Evolutionary conservation across 768 basidiomycete genomes (phyloP).

Genomic region (Podaxis sp.): DNA sequence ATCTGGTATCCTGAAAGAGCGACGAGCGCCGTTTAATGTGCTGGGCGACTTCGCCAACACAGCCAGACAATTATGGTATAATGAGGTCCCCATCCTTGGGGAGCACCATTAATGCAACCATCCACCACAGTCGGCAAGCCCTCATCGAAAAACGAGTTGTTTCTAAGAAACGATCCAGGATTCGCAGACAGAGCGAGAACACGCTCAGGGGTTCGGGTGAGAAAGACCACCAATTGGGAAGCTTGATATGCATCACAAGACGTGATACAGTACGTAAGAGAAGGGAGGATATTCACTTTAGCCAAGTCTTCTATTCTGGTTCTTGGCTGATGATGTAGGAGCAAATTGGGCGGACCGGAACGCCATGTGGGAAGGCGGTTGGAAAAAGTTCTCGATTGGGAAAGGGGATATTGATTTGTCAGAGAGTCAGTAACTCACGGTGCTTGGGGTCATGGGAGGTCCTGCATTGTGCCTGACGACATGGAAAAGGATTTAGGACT

Average conservation of each 20-base stretch:
- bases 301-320: background rate
- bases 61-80: constrained; percentile 4
- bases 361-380: background rate
- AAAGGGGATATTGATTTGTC: background rate
- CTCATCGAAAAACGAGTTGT: constrained; percentile 2
- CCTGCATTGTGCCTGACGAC: constrained; percentile 7
- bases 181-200: background rate
- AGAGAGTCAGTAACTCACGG: background rate
- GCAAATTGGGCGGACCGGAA: background rate
- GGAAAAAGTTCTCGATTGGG: background rate
- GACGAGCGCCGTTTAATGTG: background rate
- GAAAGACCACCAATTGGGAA: background rate
- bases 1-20: constrained; percentile 7
- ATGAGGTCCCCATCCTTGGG: background rate
- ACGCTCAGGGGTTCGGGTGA: background rate
- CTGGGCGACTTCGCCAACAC: background rate
- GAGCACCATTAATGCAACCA: background rate
- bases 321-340: background rate
- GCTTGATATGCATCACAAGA: constrained; percentile 2
- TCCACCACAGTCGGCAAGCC: background rate
- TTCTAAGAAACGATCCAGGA: background rate
- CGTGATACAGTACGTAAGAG: constrained; percentile 4
- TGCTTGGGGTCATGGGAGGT: constrained; percentile 7
- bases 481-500: background rate
- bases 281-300: constrained; percentile 2